A percentile compares a stretch with the other conserved stretches of the same genome.
Conservation (phyloP, 257 asterid species). For the Solanum megistacrolobum region DNA sequence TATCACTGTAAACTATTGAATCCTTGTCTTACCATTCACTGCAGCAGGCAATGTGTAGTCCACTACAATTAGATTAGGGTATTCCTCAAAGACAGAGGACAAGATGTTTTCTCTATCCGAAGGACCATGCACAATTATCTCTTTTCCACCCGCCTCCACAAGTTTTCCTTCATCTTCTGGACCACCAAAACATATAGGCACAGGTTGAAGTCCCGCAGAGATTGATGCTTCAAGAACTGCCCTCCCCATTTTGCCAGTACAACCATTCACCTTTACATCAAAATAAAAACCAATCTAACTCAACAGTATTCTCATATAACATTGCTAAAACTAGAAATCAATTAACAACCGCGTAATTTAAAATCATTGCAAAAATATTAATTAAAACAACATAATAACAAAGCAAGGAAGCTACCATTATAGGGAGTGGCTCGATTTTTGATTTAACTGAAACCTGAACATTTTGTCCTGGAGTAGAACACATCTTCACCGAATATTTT, state of each 20-base stretch:
- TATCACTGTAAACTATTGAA: not conserved
- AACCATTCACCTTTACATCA: constrained; percentile 64
- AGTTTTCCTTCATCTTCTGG: constrained; percentile 59
- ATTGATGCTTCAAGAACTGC: constrained; percentile 90
- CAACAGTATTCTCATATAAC: not conserved
- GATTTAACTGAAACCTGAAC: constrained; percentile 10
- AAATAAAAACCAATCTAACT: not conserved
- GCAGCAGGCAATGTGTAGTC: constrained; percentile 82
- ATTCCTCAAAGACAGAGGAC: constrained; percentile 38
- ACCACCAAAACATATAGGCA: constrained; percentile 70
- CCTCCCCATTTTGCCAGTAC: constrained; percentile 89
- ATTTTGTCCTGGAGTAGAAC: constrained; percentile 5
- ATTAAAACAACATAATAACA: not conserved
- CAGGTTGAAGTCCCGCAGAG: constrained; percentile 75
- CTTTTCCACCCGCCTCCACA: constrained; percentile 54
- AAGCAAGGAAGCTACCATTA: constrained; percentile 32
- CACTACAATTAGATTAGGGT: constrained; percentile 63
- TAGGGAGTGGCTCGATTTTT: constrained; percentile 20
- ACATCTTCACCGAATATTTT: constrained; percentile 18
- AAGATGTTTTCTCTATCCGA: constrained; percentile 49
- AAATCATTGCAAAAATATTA: not conserved
- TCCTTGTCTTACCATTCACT: constrained; percentile 53
- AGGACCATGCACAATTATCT: constrained; percentile 60
- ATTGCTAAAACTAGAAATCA: not conserved
- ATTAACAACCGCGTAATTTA: not conserved